A percentile compares a stretch with the other conserved stretches of the same genome.
Conservation (phyloP, 257 asterid genomes). For the Plectranthus barbatus region DNA sequence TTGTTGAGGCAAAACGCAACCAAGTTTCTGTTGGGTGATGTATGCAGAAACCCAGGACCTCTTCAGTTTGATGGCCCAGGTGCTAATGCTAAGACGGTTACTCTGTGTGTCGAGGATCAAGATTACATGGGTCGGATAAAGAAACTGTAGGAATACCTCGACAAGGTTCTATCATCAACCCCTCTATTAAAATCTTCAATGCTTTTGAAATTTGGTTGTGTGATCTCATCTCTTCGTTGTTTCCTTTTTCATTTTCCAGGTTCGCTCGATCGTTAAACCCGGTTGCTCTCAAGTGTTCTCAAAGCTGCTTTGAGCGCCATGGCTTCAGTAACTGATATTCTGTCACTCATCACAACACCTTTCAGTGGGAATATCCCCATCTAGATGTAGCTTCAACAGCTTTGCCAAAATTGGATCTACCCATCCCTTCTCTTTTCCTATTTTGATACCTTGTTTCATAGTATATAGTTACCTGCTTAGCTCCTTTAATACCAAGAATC, state of each 20-base stretch:
- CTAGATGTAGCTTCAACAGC: slow-evolving; percentile 7
- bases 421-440: no score
- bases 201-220: no score
- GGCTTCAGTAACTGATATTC: slow-evolving; percentile 86
- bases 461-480: no score
- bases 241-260: slow-evolving; percentile 28
- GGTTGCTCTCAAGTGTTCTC: slow-evolving; percentile 94
- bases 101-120: slow-evolving; percentile 82
- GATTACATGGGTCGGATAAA: slow-evolving; percentile 78
- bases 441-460: no score
- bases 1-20: slow-evolving; percentile 75
- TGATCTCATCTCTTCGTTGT: not conserved
- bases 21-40: slow-evolving; percentile 82
- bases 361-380: slow-evolving; percentile 44
- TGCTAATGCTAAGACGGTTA: slow-evolving; percentile 80
- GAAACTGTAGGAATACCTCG: slow-evolving; percentile 52
- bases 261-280: slow-evolving; percentile 83
- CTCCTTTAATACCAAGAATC: no score
- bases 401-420: no score
- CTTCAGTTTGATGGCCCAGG: slow-evolving; percentile 97
- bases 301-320: slow-evolving; percentile 93
- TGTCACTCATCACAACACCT: slow-evolving; percentile 54
- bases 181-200: no score
- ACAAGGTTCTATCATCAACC: no score
- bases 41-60: slow-evolving; percentile 94